Evolutionary conservation across 164 flowering plant species (phyloP).

Genomic region (Aristolochia fimbriata): DNA sequence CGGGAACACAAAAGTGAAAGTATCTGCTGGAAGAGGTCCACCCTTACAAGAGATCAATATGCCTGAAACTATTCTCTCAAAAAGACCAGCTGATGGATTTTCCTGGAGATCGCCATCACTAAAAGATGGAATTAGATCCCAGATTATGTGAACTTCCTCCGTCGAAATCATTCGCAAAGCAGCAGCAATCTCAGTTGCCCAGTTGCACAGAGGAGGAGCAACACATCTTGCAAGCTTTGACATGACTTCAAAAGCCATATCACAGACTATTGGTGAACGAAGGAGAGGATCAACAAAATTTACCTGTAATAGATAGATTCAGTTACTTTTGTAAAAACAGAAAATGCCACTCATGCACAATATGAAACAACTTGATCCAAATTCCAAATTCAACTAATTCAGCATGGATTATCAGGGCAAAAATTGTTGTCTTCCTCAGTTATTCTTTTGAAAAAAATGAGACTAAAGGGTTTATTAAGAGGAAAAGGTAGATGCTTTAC

Average conservation of each 20-base stretch:
- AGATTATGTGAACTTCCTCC: slow-evolving; percentile 34
- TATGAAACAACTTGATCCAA: background rate
- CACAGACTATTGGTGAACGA: slow-evolving; percentile 73
- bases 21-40: slow-evolving; percentile 94
- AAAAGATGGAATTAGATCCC: slow-evolving; percentile 43
- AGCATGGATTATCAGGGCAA: no score
- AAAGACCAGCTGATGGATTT: slow-evolving; percentile 47
- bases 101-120: slow-evolving; percentile 33
- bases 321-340: background rate
- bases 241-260: slow-evolving; percentile 82
- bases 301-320: slow-evolving; percentile 32
- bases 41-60: slow-evolving; percentile 64
- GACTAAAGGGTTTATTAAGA: no score
- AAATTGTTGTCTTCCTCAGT: no score
- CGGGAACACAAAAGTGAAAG: slow-evolving; percentile 83
- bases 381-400: no score
- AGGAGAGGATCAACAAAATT: slow-evolving; percentile 72
- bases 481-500: no score
- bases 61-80: slow-evolving; percentile 63
- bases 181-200: slow-evolving; percentile 94
- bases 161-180: slow-evolving; percentile 66
- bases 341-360: no score
- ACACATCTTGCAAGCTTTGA: slow-evolving; percentile 75
- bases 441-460: no score
- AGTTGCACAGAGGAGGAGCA: slow-evolving; percentile 75